These are phyloP conservation scores for Fusarium sp. DNA, from an alignment of 2,329 filamentous ascomycete species.

Conservation along the genomic window DNA sequence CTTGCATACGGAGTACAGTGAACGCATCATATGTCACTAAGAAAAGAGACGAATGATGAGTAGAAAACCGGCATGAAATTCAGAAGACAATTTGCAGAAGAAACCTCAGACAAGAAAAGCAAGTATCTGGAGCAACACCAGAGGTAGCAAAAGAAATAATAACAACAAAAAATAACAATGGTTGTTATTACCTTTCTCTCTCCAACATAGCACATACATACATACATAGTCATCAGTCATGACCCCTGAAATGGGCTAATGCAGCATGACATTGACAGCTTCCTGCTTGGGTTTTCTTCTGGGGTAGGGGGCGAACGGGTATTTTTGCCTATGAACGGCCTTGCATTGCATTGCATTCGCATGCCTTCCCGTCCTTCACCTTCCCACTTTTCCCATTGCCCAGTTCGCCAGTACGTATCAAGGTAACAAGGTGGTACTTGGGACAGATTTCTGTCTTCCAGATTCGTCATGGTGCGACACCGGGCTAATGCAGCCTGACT, in stretches of 20 bases:
- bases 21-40: conserved; percentile 22
- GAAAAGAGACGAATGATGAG: conserved; percentile 26
- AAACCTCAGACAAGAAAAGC: conserved; percentile 22
- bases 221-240: no score
- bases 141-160: conserved; percentile 23
- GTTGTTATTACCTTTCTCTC: background rate
- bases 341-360: background rate
- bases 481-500: conserved; percentile 41
- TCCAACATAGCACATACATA: no score
- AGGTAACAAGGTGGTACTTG: background rate
- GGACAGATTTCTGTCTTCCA: background rate
- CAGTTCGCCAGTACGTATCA: conserved; percentile 30
- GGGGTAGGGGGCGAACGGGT: conserved; percentile 12
- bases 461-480: conserved; percentile 27
- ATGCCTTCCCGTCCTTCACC: background rate
- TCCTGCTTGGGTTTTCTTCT: conserved; percentile 18
- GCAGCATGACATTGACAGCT: conserved; percentile 43
- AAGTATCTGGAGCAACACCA: conserved; percentile 34
- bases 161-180: no score
- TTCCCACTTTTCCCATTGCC: no score
- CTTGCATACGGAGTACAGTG: conserved; percentile 33
- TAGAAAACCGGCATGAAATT: background rate
- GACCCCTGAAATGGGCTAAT: conserved; percentile 32
- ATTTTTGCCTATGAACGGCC: background rate
- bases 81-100: background rate